Evolutionary conservation across 352 stramenopile genomes (phyloP).

Genomic region (Pythium periplocum): DNA sequence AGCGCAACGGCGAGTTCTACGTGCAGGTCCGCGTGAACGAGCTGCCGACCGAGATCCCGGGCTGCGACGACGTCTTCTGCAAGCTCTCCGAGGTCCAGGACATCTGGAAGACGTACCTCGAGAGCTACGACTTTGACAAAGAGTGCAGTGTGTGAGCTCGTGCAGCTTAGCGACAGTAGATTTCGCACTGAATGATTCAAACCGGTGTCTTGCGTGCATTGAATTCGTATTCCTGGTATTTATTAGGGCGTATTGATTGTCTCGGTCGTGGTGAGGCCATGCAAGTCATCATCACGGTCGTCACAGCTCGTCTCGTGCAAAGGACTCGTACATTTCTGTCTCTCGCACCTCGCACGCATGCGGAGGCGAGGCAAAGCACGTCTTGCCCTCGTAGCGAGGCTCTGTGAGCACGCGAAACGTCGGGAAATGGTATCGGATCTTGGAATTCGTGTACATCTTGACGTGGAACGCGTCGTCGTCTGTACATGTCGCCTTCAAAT

Average conservation of each 20-base stretch:
- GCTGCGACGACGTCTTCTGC: slow-evolving; percentile 7
- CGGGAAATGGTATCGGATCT: slow-evolving; percentile 27
- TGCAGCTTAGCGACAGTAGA: too few relatives aligned
- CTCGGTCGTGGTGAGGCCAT: too few relatives aligned
- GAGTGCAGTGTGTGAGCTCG: too few relatives aligned
- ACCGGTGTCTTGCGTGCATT: too few relatives aligned
- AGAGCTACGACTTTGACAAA: too few relatives aligned
- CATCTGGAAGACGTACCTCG: too few relatives aligned
- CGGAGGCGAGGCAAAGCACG: slow-evolving; percentile 12
- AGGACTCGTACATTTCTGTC: too few relatives aligned
- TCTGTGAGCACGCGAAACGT: slow-evolving; percentile 22
- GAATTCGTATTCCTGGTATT: too few relatives aligned
- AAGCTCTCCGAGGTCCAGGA: slow-evolving; percentile 1
- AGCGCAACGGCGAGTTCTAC: slow-evolving; percentile 7
- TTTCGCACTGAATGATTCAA: too few relatives aligned
- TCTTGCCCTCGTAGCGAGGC: slow-evolving; percentile 13
- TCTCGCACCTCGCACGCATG: slow-evolving; percentile 4
- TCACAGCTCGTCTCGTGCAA: too few relatives aligned
- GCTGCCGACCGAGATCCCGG: slow-evolving; percentile 15
- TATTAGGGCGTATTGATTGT: too few relatives aligned
- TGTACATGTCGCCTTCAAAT: not conserved
- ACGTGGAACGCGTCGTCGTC: not conserved
- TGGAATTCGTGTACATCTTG: slow-evolving; percentile 12
- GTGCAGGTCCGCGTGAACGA: slow-evolving; percentile 26
- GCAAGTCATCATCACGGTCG: too few relatives aligned